Conservation (phyloP, 2,329 filamentous ascomycete genomes). For the Fusarium pilosicola region DNA sequence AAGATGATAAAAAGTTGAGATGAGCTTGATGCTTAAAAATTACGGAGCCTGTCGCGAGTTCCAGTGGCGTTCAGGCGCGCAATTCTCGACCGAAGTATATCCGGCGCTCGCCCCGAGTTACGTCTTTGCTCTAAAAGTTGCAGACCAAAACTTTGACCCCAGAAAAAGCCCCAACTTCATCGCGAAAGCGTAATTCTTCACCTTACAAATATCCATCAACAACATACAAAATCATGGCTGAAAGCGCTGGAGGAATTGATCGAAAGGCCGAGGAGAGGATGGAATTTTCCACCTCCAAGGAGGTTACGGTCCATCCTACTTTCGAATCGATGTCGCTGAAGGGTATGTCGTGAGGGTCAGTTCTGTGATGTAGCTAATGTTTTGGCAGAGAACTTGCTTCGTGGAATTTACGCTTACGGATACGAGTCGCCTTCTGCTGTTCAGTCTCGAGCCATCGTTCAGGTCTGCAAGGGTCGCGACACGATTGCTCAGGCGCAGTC, state of each 20-base stretch:
- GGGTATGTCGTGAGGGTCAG: slow-evolving; percentile 54
- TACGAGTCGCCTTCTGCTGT: slow-evolving; percentile 98
- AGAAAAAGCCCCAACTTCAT: slow-evolving; percentile 16
- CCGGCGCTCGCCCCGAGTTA: slow-evolving; percentile 37
- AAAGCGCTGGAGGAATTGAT: slow-evolving; percentile 80
- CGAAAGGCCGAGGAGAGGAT: slow-evolving; percentile 94
- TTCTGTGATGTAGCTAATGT: slow-evolving; percentile 21
- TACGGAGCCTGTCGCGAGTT: slow-evolving; percentile 43
- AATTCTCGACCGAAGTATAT: slow-evolving; percentile 44
- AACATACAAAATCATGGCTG: slow-evolving; percentile 75
- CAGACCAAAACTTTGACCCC: slow-evolving; percentile 44
- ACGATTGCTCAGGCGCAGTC: slow-evolving; percentile 98
- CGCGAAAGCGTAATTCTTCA: slow-evolving; percentile 21
- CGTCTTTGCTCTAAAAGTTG: slow-evolving; percentile 27
- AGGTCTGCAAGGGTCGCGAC: slow-evolving; percentile 98
- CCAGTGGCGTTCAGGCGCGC: slow-evolving; percentile 39
- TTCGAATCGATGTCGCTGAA: slow-evolving; percentile 98
- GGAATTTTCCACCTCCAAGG: slow-evolving; percentile 98
- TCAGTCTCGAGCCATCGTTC: slow-evolving; percentile 96
- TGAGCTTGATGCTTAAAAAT: slow-evolving; percentile 39
- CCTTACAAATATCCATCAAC: not conserved
- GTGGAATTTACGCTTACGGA: slow-evolving; percentile 97
- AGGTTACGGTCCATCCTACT: slow-evolving; percentile 93
- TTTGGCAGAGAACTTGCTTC: slow-evolving; percentile 82
- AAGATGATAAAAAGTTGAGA: slow-evolving; percentile 25